Conservation (phyloP, 306 rosid species). For the Trifolium subterraneum region DNA sequence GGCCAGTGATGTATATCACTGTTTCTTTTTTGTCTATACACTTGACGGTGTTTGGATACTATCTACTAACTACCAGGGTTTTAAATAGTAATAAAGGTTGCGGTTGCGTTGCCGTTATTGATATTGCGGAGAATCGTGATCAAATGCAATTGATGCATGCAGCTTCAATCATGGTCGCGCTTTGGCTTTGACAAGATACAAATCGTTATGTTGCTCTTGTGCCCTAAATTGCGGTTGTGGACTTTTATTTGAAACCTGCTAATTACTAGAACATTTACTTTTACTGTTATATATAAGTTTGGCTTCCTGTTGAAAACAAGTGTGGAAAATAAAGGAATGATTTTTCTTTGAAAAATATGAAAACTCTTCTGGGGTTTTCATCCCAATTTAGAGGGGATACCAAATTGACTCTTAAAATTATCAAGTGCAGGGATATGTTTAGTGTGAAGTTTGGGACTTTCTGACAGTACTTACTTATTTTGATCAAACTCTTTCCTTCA, state of each 20-base stretch:
- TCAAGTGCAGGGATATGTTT: slow-evolving; percentile 6
- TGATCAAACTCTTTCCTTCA: slow-evolving; percentile 28
- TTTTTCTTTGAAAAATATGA: slow-evolving; percentile 9
- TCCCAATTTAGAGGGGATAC: slow-evolving; percentile 16
- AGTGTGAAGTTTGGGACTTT: slow-evolving; percentile 18
- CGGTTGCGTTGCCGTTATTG: not conserved
- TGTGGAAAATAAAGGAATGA: not conserved
- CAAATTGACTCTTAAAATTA: not conserved
- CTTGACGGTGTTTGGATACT: slow-evolving; percentile 13
- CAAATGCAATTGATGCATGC: not conserved
- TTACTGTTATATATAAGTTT: not conserved
- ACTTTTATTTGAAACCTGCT: not conserved
- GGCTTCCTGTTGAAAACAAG: not conserved
- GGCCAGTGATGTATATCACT: not conserved
- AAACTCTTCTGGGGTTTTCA: slow-evolving; percentile 16
- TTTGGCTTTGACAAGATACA: not conserved
- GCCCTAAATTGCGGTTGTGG: not conserved
- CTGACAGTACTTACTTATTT: slow-evolving; percentile 28
- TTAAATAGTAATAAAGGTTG: not conserved
- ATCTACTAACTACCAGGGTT: not conserved
- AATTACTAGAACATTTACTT: slow-evolving; percentile 8
- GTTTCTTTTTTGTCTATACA: slow-evolving; percentile 12
- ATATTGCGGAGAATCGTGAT: not conserved
- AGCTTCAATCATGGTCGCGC: not conserved
- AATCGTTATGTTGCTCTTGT: not conserved